Evolutionary conservation across 805 yeast genomes (phyloP), one percentile per base, ranked within the genome.

Genomic region (Saturnispora hagleri): DNA sequence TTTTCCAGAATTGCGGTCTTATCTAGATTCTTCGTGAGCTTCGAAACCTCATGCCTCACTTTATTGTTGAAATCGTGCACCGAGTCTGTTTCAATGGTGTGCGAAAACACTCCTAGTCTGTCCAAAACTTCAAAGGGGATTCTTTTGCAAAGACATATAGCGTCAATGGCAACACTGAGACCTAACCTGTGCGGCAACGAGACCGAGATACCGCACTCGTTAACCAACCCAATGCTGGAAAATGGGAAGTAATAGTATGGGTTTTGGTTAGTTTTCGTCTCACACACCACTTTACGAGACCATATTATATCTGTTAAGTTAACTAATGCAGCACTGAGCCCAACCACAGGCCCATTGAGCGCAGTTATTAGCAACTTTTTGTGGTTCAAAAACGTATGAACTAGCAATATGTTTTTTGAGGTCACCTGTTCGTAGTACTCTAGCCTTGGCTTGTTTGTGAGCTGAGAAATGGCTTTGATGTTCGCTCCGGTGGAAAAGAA

Each of bases 401-500:
- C 82, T 51, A 89, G 68, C 60, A 75, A 81, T 27, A 81, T 75
- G 64, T 89, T 89, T 60, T 89, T 78, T 4, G 89, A 77, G 61
- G 61, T 71, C 56, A 63, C 73, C 63, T 55, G 69, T 53, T 51
- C 68, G 62, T 62, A 55, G 36, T 60, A 64, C 26, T 56, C 60
- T 41, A 60, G 40, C 28, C 53, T 51, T n/a, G 53, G 15, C 44
- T 52, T 51, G 35, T 64, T 51, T 18, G 43, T 56, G 57, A 64
- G 43, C 51, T 70, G 52, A 0, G 72, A 67, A n/a, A 67, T 56
- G 2, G 53, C 18, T 35, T 64, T 73, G 48, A 86, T 77, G 62
- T 88, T 82, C 20, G 96, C 97, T 26, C 97, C 97, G 6, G 95
- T 85, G 26, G 89, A 81, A 65, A 88, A 89, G 64, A 77, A 85